Percentiles rank a stretch among this genome's conserved stretches.
phyloP scores from a whole-genome alignment of 306 rosid species.

The Heteromeles arbutifolia region DNA sequence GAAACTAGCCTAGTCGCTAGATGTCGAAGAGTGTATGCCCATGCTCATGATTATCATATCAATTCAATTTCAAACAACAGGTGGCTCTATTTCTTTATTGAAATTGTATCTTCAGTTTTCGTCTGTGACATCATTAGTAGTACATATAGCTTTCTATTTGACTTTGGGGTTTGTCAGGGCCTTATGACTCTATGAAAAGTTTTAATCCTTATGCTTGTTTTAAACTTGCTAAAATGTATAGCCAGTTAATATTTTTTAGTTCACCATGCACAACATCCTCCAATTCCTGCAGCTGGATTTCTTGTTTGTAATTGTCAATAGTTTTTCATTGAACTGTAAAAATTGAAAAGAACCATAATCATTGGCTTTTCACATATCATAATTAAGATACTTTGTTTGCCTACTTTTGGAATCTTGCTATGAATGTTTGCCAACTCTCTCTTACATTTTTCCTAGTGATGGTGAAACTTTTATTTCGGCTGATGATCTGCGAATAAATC shows the following conservation, averaged over 20 bases:
- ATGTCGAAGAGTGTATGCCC: slow-evolving; percentile 97
- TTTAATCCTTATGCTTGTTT: neutral
- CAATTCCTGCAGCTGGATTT: neutral
- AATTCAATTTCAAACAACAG: slow-evolving; percentile 98
- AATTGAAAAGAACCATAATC: neutral
- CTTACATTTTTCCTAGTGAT: slow-evolving; percentile 47
- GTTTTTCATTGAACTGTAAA: neutral
- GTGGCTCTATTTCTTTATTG: slow-evolving; percentile 35
- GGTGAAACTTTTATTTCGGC: slow-evolving; percentile 99
- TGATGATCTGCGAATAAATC: slow-evolving; percentile 97
- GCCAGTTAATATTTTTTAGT: neutral
- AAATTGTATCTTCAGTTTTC: neutral
- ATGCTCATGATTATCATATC: slow-evolving; percentile 98
- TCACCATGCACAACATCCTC: neutral
- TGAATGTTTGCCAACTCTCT: slow-evolving; percentile 7
- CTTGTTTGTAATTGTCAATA: neutral
- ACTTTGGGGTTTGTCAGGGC: neutral
- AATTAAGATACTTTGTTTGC: neutral
- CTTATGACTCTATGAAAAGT: neutral
- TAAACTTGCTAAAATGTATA: neutral
- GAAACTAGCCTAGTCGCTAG: slow-evolving; percentile 85
- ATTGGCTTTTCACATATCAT: neutral
- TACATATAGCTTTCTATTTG: neutral
- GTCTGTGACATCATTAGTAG: neutral
- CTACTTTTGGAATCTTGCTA: slow-evolving; percentile 7